Evolutionary conservation across 371 early-diverging fungal genomes (phyloP), one percentile per base, ranked within the genome.

Genomic region (Capillidium heterosporum): DNA sequence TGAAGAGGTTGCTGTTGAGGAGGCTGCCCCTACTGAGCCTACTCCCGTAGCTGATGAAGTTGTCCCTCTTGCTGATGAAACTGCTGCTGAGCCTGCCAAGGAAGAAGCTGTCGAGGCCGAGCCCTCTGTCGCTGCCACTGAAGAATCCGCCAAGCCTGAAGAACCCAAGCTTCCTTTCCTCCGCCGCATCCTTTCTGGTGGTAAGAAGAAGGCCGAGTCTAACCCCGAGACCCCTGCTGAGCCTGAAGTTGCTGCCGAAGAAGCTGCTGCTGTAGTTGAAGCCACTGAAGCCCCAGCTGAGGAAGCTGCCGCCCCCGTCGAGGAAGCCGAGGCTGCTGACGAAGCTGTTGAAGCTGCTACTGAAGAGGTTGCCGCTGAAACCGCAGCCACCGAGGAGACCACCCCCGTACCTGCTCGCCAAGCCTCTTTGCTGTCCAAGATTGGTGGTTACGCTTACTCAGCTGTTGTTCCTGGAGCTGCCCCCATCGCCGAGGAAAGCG

Each of bases 331-430:
- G 3, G 57, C 21, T 17, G 50, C 10, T 4, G 26, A 21, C 3
- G 59, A 13, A 5, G 31, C 52, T 32, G 42, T 41, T 8, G 52
- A 19, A 10, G 51, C 42, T 19, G 41, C 4, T 17, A 47, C 28
- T 15, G 49, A 40, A 17, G 47, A n/a, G 19, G 32, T 5, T 31
- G 57, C 26, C 1, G 17, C 58, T 39, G 59, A 58, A 58, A 52
- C 49, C 19, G 26, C 21, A 10, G n/a, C 31, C 51, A 19, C 56
- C 28, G 19, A 10, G 2, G 47, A 40, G 11, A 13, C 29, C 2
- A 31, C 17, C 7, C 29, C 35, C 10, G 23, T 35, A 3, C 27
- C 50, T 15, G 50, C 50, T 21, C 47, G 44, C 23, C 26, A 43
- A 23, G 28, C 59, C 21, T 43, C 43, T 15, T 11, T 52, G n/a